Base-by-base conservation (phyloP, 2,329 filamentous ascomycete genomes). In the Penicillium aurantiogriseum region DNA sequence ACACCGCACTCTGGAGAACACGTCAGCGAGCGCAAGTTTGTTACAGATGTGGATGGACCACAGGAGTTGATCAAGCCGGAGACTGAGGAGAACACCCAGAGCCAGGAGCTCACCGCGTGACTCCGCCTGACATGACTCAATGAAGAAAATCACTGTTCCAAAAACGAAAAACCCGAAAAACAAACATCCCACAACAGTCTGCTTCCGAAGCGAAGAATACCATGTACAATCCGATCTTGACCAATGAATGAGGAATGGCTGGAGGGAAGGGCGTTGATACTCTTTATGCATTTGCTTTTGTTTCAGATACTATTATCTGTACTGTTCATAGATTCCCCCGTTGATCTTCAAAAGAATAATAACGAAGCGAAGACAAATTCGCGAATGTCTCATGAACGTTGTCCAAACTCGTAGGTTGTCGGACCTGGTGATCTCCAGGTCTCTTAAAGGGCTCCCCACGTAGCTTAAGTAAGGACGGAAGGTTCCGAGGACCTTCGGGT, bases 1-100 rank as follows among this genome's bases (percentile, higher is more conserved):
- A 92, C 88, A 19, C 84, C 84, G 82, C 36, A 62, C 60, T 51
- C 67, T 75, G 29, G 83, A 82, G 65, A 80, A 84, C 91, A 96
- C 73, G 87, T 96, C 49, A 96, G 91, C 70, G 91, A 96, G 75
- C 83, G 92, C 67, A 93, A 90, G 71, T 97, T 96, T 77, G 86
- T 93, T 50, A 67, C 64, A 0, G 86, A 91, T 57, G 88, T 90
- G 47, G 79, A 81, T 6, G 77, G 64, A 19, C 78, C 80, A 29
- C 88, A 91, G 71, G 91, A 96, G 76, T 77, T 90, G 51, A 86
- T 95, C 60, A 83, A 90, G 58, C 87, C 89, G 40, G 81, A 80
- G 36, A 56, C 61, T n/a, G 42, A 53, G 43, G 70, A 74, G n/a
- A 63, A 63, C 35, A 60, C 69, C 19, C 68, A 71, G 51, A 64